Conservation (phyloP, 2,329 filamentous ascomycete genomes). For the Ophiostoma sp. region DNA sequence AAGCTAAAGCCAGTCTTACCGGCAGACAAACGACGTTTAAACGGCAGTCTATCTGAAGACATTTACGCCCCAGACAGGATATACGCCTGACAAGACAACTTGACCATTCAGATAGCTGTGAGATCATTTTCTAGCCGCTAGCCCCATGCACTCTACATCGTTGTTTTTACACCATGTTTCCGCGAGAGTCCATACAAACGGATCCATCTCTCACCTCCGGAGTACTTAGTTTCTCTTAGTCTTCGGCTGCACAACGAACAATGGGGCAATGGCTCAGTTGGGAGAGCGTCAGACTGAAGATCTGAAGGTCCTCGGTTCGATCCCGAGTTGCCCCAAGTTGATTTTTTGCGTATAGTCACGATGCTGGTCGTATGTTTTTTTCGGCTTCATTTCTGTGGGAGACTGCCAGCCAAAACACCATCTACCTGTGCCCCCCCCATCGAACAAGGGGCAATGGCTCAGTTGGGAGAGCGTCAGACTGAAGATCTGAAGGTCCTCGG, state of each 20-base stretch:
- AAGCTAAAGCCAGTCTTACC: no score
- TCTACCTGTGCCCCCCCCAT: neutral
- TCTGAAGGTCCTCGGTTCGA: slow-evolving; percentile 25
- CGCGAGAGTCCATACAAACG: neutral
- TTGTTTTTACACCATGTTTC: neutral
- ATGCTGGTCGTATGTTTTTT: neutral
- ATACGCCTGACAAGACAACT: no score
- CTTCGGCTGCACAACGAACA: neutral
- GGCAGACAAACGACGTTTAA: no score
- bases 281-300: slow-evolving; percentile 24
- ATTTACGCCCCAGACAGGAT: no score
- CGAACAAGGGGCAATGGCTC: slow-evolving; percentile 21
- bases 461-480: slow-evolving; percentile 25
- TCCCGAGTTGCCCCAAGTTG: slow-evolving; percentile 22
- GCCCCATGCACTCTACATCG: neutral
- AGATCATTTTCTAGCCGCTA: neutral
- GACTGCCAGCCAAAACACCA: neutral
- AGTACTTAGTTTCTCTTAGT: slow-evolving; percentile 1
- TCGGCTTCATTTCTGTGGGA: neutral
- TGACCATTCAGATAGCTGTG: no score
- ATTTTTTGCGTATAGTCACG: neutral
- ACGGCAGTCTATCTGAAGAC: no score
- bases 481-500: slow-evolving; percentile 25
- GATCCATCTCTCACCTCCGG: neutral
- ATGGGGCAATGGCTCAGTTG: slow-evolving; percentile 24